Base-by-base conservation (phyloP, 148 eudicot species). In the Chenopodium formosanum region DNA sequence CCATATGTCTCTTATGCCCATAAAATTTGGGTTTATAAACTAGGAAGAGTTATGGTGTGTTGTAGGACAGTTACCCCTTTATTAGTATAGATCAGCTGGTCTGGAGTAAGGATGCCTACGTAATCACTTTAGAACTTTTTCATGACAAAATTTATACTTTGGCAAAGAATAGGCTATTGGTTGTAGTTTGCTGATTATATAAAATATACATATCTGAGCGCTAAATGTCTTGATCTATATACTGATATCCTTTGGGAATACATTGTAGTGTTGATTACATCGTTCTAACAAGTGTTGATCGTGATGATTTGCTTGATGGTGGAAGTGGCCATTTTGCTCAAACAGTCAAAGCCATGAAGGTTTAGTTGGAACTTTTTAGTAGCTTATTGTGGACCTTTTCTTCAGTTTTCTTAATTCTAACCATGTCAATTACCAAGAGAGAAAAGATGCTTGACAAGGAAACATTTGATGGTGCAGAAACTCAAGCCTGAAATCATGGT, bases 251-350 rank as follows among this genome's bases (percentile, higher is more conserved):
- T 48, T 23, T 81, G 78, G 68, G 27, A 48, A 29, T 77, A 47
- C 74, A 13, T 70, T 76, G 77, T 86, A 93, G 98, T 79, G 98
- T 95, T 83, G 97, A 95, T 89, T 95, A 95, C 85, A 93, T 95
- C 78, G 97, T 95, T 66, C 74, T 95, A 83, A 95, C 98, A 11
- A 95, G 98, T 86, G 98, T 95, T 75, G 98, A 95, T 81, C 97
- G 98, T 66, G 98, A 95, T 80, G 97, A 95, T 86, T 53, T 95
- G 85, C 97, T 90, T 79, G 98, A 95, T 86, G 98, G 97, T 86
- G 98, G 98, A 64, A 95, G 98, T 82, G 89, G 92, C 75, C 98
- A 95, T 90, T 93, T 95, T 89, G 93, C 96, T 62, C 87, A 92
- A 87, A 95, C 97, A 27, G 98, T 95, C 47, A 84, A 85, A 87